Percentiles rank a stretch among this genome's conserved stretches.
These are phyloP conservation scores for Mycena indigotica DNA, from an alignment of 768 basidiomycete genomes.

Conservation along the genomic window DNA sequence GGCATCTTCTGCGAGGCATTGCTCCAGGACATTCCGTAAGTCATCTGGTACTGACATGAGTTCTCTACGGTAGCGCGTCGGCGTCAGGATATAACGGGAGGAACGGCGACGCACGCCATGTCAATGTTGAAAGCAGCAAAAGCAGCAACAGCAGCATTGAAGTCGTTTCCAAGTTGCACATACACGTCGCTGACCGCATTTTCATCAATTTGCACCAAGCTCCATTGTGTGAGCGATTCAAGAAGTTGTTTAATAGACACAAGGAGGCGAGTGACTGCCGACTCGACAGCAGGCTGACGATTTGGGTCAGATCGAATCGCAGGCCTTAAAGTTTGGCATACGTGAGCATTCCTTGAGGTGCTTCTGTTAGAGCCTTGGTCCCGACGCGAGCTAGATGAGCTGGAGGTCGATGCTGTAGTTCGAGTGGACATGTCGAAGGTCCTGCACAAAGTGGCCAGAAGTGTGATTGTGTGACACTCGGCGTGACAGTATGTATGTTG, in stretches of 20 bases:
- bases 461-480: background rate
- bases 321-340: slow-evolving; percentile 26
- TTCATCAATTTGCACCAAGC: slow-evolving; percentile 69
- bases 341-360: slow-evolving; percentile 41
- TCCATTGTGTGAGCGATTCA: slow-evolving; percentile 87
- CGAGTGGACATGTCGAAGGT: slow-evolving; percentile 7
- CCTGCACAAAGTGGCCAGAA: background rate
- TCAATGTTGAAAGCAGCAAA: slow-evolving; percentile 84
- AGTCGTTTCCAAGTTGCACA: slow-evolving; percentile 94
- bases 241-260: slow-evolving; percentile 96
- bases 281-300: slow-evolving; percentile 77
- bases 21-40: slow-evolving; percentile 85
- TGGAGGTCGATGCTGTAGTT: slow-evolving; percentile 7
- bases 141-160: slow-evolving; percentile 89
- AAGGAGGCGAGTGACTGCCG: slow-evolving; percentile 87
- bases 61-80: slow-evolving; percentile 71
- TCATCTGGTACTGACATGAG: slow-evolving; percentile 86
- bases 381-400: slow-evolving; percentile 43
- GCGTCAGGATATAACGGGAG: slow-evolving; percentile 4
- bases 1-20: slow-evolving; percentile 90
- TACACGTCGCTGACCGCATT: slow-evolving; percentile 93
- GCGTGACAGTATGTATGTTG: too few relatives aligned
- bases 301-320: slow-evolving; percentile 11
- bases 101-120: slow-evolving; percentile 72
- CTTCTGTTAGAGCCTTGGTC: slow-evolving; percentile 50